A percentile compares a stretch with the other conserved stretches of the same genome.
Conservation (phyloP, 2,329 filamentous ascomycete species). For the Tolypocladium tropicale region DNA sequence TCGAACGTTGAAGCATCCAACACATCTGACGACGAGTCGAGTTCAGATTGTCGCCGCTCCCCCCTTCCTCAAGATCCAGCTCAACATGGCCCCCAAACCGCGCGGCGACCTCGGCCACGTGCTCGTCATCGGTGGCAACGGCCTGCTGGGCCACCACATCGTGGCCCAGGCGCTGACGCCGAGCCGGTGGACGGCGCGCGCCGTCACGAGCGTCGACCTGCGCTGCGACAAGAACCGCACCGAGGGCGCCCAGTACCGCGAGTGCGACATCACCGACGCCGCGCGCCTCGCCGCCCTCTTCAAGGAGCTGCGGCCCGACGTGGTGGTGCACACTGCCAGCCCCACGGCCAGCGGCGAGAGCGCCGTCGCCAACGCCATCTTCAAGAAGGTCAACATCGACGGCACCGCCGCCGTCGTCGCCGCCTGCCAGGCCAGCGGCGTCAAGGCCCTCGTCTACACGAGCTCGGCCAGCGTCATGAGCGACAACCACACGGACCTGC, state of each 20-base stretch:
- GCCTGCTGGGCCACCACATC: slow-evolving; percentile 76
- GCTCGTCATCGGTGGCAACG: slow-evolving; percentile 73
- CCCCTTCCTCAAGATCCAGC: background rate
- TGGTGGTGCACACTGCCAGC: slow-evolving; percentile 86
- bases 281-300: slow-evolving; percentile 54
- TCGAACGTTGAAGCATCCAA: too few species aligned
- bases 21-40: too few species aligned
- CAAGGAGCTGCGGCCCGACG: slow-evolving; percentile 56
- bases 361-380: slow-evolving; percentile 47
- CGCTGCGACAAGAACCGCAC: slow-evolving; percentile 60
- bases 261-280: slow-evolving; percentile 67
- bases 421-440: slow-evolving; percentile 58
- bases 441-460: slow-evolving; percentile 82
- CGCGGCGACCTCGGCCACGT: slow-evolving; percentile 53
- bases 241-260: slow-evolving; percentile 50
- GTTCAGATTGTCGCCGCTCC: too few species aligned
- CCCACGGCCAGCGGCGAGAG: slow-evolving; percentile 47
- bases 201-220: slow-evolving; percentile 63
- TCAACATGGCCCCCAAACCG: background rate
- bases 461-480: slow-evolving; percentile 80
- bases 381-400: slow-evolving; percentile 78
- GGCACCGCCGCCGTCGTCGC: slow-evolving; percentile 72
- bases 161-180: slow-evolving; percentile 59
- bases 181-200: slow-evolving; percentile 29
- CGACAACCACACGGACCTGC: slow-evolving; percentile 68